Evolutionary conservation across 2,329 filamentous ascomycete species (phyloP).

Genomic region (Fusarium sp.): DNA sequence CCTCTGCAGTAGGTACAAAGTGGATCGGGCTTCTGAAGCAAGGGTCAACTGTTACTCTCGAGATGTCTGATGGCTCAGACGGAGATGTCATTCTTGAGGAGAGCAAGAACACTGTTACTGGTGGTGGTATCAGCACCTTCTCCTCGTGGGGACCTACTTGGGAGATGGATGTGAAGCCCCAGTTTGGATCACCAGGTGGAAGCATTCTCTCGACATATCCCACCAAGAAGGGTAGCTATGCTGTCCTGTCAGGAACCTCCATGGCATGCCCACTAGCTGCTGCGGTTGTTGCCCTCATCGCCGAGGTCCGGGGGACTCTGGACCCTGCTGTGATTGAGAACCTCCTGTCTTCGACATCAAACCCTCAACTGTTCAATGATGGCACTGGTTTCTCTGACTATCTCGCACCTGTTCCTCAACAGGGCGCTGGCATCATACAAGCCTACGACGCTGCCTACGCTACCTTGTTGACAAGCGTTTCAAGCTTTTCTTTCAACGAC

Average conservation of each 20-base stretch:
- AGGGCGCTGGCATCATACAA: background rate
- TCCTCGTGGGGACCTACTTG: slow-evolving; percentile 5
- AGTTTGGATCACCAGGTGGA: slow-evolving; percentile 2
- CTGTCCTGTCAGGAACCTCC: background rate
- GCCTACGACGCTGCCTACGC: slow-evolving; percentile 3
- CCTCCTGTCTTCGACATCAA: background rate
- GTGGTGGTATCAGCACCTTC: background rate
- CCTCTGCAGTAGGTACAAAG: background rate
- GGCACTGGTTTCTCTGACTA: background rate
- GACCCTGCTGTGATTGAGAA: background rate
- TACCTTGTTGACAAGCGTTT: background rate
- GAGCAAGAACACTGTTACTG: background rate
- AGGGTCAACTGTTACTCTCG: background rate
- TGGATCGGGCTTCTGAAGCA: background rate
- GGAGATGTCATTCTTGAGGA: background rate
- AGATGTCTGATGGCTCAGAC: background rate
- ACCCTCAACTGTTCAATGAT: background rate
- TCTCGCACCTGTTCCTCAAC: background rate
- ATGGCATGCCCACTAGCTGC: slow-evolving; percentile 4
- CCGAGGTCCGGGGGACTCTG: background rate
- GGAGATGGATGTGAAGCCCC: slow-evolving; percentile 1
- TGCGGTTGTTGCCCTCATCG: background rate
- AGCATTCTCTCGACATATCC: slow-evolving; percentile 1
- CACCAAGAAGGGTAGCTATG: background rate
- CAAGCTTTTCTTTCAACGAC: slow-evolving; percentile 9